Conservation (phyloP, 768 basidiomycete species). For the Russula earlei region DNA sequence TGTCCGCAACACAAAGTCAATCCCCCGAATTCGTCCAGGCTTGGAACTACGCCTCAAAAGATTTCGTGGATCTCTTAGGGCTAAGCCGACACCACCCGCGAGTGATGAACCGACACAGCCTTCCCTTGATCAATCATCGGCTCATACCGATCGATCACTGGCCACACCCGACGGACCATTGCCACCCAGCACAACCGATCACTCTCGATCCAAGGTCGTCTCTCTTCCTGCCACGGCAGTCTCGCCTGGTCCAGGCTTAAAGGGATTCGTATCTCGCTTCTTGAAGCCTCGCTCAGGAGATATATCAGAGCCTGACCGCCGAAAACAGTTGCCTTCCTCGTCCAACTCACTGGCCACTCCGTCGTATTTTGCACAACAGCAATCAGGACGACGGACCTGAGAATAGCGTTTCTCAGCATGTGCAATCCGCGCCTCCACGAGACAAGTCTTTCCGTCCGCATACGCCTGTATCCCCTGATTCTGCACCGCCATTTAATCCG, state of each 20-base stretch:
- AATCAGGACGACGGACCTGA: not conserved
- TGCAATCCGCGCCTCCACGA: conserved; percentile 17
- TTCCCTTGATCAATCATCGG: conserved; percentile 34
- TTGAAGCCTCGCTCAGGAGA: conserved; percentile 32
- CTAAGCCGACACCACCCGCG: conserved; percentile 36
- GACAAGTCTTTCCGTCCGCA: conserved; percentile 14
- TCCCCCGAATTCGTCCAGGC: conserved; percentile 35
- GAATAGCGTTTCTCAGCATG: not conserved
- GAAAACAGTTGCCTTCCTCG: conserved; percentile 7
- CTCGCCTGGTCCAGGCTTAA: conserved; percentile 62
- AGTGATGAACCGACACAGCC: conserved; percentile 44
- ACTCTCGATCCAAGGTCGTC: conserved; percentile 43
- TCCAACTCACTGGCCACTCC: conserved; percentile 14
- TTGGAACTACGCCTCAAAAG: conserved; percentile 68
- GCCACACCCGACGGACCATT: conserved; percentile 28
- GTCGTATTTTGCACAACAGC: conserved; percentile 13
- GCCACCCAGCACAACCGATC: conserved; percentile 41
- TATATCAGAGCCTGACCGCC: conserved; percentile 24
- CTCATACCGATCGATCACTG: conserved; percentile 29
- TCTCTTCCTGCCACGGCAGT: conserved; percentile 65
- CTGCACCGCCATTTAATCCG: not conserved
- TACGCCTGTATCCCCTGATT: conserved; percentile 9
- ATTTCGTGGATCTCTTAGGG: conserved; percentile 57
- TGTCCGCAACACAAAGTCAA: conserved; percentile 14
- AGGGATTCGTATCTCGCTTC: conserved; percentile 76